phyloP scores from a whole-genome alignment of 371 early-diverging fungal species.

The Mucor irregularis region DNA sequence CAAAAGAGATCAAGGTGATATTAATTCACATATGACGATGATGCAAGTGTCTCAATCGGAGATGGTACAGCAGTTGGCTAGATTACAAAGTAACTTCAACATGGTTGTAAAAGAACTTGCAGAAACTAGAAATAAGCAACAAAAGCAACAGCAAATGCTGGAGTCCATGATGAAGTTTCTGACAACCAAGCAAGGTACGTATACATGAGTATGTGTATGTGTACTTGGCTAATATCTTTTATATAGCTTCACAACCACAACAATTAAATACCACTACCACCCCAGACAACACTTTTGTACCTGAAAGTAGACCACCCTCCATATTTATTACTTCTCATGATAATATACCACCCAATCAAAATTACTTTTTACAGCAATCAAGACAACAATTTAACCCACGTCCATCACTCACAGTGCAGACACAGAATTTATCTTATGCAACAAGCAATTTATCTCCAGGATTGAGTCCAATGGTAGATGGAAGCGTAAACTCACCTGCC shows the following conservation, averaged over 20 bases:
- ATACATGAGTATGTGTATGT: constrained; percentile 14
- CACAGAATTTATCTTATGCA: constrained; percentile 23
- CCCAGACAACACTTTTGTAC: constrained; percentile 2
- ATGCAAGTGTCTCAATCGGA: constrained; percentile 71
- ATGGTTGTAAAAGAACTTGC: constrained; percentile 70
- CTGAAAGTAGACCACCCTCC: constrained; percentile 27
- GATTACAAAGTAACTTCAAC: constrained; percentile 67
- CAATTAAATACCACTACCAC: constrained; percentile 37
- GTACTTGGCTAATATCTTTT: constrained; percentile 1
- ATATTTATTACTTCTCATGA: constrained; percentile 35
- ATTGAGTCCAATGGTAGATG: constrained; percentile 4
- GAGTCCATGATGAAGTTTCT: constrained; percentile 64
- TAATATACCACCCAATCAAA: neutral
- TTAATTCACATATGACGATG: constrained; percentile 65
- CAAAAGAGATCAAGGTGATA: constrained; percentile 60
- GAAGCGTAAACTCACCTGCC: constrained; percentile 26
- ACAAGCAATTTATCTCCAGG: constrained; percentile 14
- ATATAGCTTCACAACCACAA: constrained; percentile 27
- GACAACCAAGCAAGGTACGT: constrained; percentile 39
- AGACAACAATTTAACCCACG: neutral
- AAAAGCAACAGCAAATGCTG: constrained; percentile 61
- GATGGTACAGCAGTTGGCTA: constrained; percentile 66
- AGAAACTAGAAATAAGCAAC: constrained; percentile 65
- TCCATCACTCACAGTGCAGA: constrained; percentile 29
- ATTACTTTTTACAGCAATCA: neutral